A percentile compares a stretch with the other conserved stretches of the same genome.
Conservation (phyloP, 208 protist species). For the Acanthamoeba lenticulata region DNA sequence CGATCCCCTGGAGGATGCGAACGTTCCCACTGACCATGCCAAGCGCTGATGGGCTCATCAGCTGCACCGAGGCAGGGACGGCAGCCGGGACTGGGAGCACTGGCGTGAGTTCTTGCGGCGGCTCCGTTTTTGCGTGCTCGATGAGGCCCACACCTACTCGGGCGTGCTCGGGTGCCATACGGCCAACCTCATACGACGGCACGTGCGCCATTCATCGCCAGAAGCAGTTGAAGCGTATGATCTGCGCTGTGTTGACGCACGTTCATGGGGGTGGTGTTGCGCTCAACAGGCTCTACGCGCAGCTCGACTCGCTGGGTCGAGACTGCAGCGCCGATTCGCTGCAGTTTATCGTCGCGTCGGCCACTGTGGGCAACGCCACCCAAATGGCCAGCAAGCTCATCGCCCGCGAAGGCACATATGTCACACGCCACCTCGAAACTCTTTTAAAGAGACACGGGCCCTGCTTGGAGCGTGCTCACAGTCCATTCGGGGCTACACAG, state of each 20-base stretch:
- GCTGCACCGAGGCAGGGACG: not conserved
- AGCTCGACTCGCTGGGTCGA: not conserved
- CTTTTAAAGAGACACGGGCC: too few species aligned
- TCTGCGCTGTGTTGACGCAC: too few species aligned
- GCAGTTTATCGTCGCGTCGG: not conserved
- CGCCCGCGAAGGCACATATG: not conserved
- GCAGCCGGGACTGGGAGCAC: not conserved
- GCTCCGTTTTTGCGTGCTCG: slow-evolving; percentile 19
- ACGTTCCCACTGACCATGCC: not conserved
- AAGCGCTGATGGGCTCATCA: not conserved
- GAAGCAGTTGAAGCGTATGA: not conserved
- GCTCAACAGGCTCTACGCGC: not conserved
- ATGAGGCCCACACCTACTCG: slow-evolving; percentile 35
- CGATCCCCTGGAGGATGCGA: too few species aligned
- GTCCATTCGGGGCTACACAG: too few species aligned
- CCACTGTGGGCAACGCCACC: not conserved
- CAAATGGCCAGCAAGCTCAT: slow-evolving; percentile 1
- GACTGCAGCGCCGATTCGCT: not conserved
- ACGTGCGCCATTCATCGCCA: not conserved
- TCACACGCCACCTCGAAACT: too few species aligned
- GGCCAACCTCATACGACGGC: not conserved
- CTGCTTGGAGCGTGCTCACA: too few species aligned
- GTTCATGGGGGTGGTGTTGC: too few species aligned
- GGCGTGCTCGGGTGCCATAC: not conserved
- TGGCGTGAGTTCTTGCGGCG: slow-evolving; percentile 7